phyloP scores from a whole-genome alignment of 345 rosid genomes.

The Jatropha curcas region DNA sequence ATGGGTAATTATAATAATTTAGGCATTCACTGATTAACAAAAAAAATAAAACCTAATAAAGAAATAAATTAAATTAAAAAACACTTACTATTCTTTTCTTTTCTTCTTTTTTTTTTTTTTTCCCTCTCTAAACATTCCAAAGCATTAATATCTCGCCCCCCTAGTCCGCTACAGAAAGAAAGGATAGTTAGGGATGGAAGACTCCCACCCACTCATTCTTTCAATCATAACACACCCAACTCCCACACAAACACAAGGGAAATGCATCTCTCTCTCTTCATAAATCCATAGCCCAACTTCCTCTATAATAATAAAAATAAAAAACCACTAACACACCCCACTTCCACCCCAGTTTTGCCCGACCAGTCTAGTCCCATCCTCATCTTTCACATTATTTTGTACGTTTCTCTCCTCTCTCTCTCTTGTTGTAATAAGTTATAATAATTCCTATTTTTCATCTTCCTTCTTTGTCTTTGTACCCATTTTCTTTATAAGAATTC shows the following conservation, averaged over 20 bases:
- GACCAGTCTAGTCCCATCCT: constrained; percentile 41
- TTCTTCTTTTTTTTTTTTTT: neutral
- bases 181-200: constrained; percentile 25
- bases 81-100: no score
- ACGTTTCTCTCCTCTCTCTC: constrained; percentile 21
- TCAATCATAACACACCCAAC: constrained; percentile 40
- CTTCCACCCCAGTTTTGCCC: constrained; percentile 11
- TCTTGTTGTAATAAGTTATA: constrained; percentile 6
- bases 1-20: no score
- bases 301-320: neutral
- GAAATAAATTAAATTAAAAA: no score
- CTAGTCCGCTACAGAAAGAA: constrained; percentile 55
- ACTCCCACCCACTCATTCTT: constrained; percentile 63
- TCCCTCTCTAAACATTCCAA: constrained; percentile 49
- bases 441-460: neutral
- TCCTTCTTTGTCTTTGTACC: constrained; percentile 8
- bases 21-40: no score
- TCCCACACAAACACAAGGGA: constrained; percentile 23
- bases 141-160: constrained; percentile 40
- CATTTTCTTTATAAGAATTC: constrained; percentile 14
- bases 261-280: constrained; percentile 32
- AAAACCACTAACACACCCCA: constrained; percentile 9
- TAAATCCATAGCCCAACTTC: constrained; percentile 1
- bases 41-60: no score
- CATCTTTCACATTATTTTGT: constrained; percentile 19